Evolutionary conservation across 2,329 filamentous ascomycete species (phyloP).

Genomic region (Lachnellula willkommii): DNA sequence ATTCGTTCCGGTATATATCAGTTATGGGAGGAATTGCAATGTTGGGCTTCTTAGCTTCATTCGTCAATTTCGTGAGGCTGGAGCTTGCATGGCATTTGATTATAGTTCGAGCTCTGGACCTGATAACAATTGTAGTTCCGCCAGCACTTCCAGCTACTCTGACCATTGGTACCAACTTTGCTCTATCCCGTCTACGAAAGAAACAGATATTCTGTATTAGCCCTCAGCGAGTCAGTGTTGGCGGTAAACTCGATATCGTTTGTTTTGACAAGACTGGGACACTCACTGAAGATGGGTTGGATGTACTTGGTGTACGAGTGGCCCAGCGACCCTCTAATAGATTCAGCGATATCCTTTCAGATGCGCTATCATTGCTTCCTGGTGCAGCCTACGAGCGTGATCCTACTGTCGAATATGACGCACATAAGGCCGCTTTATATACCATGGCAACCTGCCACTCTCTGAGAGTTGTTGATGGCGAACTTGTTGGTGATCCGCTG

Average conservation of each 20-base stretch:
- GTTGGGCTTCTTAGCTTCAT: slow-evolving; percentile 82
- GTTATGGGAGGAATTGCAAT: slow-evolving; percentile 88
- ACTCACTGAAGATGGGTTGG: slow-evolving; percentile 89
- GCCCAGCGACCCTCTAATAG: slow-evolving; percentile 56
- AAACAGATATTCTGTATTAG: slow-evolving; percentile 97
- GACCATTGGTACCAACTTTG: slow-evolving; percentile 95
- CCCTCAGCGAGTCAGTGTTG: slow-evolving; percentile 93
- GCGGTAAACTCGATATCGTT: slow-evolving; percentile 90
- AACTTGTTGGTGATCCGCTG: slow-evolving; percentile 86
- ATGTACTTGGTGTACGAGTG: slow-evolving; percentile 82
- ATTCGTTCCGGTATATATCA: slow-evolving; percentile 95
- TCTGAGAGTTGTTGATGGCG: slow-evolving; percentile 76
- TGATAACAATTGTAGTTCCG: slow-evolving; percentile 97
- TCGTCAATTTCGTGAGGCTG: slow-evolving; percentile 87
- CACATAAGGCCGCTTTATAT: slow-evolving; percentile 70
- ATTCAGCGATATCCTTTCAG: slow-evolving; percentile 72
- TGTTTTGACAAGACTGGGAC: slow-evolving; percentile 99
- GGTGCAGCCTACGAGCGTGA: slow-evolving; percentile 50
- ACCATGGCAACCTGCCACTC: slow-evolving; percentile 98
- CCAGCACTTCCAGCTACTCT: slow-evolving; percentile 90
- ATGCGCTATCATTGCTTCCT: slow-evolving; percentile 53
- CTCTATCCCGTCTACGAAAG: slow-evolving; percentile 74
- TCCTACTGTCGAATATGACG: slow-evolving; percentile 52
- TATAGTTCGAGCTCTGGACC: slow-evolving; percentile 81
- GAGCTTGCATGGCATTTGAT: slow-evolving; percentile 84